phyloP scores from a whole-genome alignment of 1,284 basidiomycete species.

The Phaffia rhodozyma region DNA sequence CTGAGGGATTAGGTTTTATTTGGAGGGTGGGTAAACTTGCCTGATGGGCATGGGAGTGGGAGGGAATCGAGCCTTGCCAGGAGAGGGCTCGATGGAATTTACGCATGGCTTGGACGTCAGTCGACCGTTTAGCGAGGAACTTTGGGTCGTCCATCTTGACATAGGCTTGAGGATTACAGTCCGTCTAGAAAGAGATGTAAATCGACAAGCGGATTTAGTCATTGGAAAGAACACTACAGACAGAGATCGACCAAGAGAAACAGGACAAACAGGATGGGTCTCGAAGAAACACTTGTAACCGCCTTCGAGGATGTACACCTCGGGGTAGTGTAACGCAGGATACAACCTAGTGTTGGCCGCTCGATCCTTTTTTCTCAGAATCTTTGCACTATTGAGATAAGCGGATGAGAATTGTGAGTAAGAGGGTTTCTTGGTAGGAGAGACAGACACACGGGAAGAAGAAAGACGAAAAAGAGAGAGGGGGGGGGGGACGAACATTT shows the following conservation, averaged over 20 bases:
- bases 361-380: slow-evolving; percentile 81
- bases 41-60: slow-evolving; percentile 1
- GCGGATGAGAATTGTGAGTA: slow-evolving; percentile 15
- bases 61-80: slow-evolving; percentile 58
- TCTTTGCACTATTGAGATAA: slow-evolving; percentile 56
- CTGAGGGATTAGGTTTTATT: slow-evolving; percentile 20
- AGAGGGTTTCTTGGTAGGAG: neutral
- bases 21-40: slow-evolving; percentile 8
- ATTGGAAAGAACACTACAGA: slow-evolving; percentile 5
- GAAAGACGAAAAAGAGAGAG: neutral
- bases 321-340: slow-evolving; percentile 88
- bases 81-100: slow-evolving; percentile 57
- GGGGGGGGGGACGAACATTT: slow-evolving; percentile 52
- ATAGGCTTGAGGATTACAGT: slow-evolving; percentile 73
- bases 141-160: slow-evolving; percentile 89
- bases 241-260: neutral
- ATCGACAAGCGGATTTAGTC: neutral
- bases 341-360: slow-evolving; percentile 75
- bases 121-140: slow-evolving; percentile 61
- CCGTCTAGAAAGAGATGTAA: slow-evolving; percentile 29
- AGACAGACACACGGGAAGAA: too few species aligned
- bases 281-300: slow-evolving; percentile 85
- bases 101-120: slow-evolving; percentile 77
- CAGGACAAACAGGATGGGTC: slow-evolving; percentile 39
- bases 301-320: slow-evolving; percentile 92